Evolutionary conservation across 2,329 filamentous ascomycete genomes (phyloP), one percentile per base, ranked within the genome.

Genomic region (Aspergillus quadrilineatus): DNA sequence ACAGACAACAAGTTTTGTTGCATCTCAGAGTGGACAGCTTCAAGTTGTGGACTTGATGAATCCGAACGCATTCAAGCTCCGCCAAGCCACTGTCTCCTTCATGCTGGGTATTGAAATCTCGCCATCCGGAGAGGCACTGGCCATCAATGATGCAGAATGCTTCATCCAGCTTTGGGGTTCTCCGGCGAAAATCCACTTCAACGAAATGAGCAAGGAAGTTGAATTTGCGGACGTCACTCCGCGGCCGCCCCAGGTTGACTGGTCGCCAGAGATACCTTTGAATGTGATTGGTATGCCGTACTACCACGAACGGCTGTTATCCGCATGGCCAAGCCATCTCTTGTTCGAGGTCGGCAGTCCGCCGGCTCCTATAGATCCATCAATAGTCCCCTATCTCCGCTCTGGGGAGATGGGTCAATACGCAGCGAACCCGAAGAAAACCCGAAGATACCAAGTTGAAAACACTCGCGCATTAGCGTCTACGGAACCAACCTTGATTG

Each of bases 41-140:
- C 93, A 99, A 70, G 89, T 97, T 12, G 91, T 97, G 50, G 94
- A 99, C 72, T 83, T 99, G 4, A 91, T 95, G 85, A 96, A 96
- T 60, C 90, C 91, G 0, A 92, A 95, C 68, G 88, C 90, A 17
- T 91, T 90, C 69, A 92, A 89, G 64, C 85, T 96, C 50, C 85
- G 89, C 50, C 92, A 95, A 75, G 88, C 89, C 34, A 92, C 92
- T 65, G 85, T 92, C 4, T 82, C 87, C 0, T 90, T 88, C 64
- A 82, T 96, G 63, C 86, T 85, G 57, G 88, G 89, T 61, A 85
- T 97, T 61, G 92, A 96, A 65, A 86, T 97, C 63, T 90, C 92
- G 3, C 88, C 90, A 0, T 95, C 92, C 1, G 92, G 92, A 1
- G 91, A 96, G 72, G 91, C 90, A 0, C 81, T 96, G 60, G 90